Conservation (phyloP, 352 stramenopile species). For the Plasmopara muralis region DNA sequence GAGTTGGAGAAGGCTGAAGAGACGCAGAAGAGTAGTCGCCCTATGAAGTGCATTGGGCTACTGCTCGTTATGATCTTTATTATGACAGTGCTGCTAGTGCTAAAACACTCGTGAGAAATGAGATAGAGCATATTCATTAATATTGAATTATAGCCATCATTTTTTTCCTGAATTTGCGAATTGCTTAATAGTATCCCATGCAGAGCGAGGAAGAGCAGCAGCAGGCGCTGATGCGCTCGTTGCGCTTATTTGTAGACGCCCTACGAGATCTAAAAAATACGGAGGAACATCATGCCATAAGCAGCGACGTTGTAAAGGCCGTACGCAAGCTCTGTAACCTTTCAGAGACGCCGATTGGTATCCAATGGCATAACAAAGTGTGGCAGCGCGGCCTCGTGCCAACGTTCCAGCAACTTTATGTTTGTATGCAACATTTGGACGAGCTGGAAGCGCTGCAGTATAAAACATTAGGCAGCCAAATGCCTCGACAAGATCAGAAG, state of each 20-base stretch:
- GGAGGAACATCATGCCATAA: conserved; percentile 7
- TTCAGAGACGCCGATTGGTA: conserved; percentile 4
- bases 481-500: conserved; percentile 10
- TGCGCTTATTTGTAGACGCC: conserved; percentile 64
- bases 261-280: conserved; percentile 45
- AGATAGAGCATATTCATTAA: neutral
- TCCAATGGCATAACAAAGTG: conserved; percentile 19
- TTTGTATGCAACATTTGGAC: conserved; percentile 44
- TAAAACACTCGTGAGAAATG: conserved; percentile 73
- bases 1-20: conserved; percentile 99
- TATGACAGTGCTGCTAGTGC: conserved; percentile 88
- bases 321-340: conserved; percentile 28
- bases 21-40: conserved; percentile 96
- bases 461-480: conserved; percentile 3
- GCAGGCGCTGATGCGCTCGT: conserved; percentile 40
- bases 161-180: neutral
- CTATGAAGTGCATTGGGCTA: conserved; percentile 92
- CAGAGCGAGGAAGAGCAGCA: conserved; percentile 35
- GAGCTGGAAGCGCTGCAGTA: conserved; percentile 24
- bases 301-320: conserved; percentile 21
- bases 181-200: conserved; percentile 5
- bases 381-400: conserved; percentile 37
- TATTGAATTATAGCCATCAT: conserved; percentile 11
- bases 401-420: conserved; percentile 31
- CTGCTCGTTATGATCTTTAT: conserved; percentile 91